These are phyloP conservation scores for Diaporthe capsici DNA, from an alignment of 2,329 filamentous ascomycete genomes.

Conservation along the genomic window DNA sequence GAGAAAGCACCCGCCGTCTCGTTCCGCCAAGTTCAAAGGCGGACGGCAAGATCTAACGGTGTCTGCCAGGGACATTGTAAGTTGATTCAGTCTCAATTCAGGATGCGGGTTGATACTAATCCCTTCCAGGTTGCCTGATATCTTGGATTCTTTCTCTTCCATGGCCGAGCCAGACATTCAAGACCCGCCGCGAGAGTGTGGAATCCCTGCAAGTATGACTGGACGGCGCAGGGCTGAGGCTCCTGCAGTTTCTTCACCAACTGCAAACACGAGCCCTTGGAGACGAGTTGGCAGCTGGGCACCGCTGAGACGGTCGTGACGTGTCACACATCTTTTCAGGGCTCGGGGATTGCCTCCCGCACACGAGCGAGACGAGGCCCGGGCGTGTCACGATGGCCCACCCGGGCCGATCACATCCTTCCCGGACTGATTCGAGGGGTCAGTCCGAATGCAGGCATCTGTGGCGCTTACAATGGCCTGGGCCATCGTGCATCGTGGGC, in stretches of 20 bases:
- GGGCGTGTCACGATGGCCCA: slow-evolving; percentile 84
- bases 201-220: slow-evolving; percentile 27
- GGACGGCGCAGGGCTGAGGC: slow-evolving; percentile 56
- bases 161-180: slow-evolving; percentile 67
- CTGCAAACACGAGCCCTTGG: slow-evolving; percentile 86
- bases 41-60: slow-evolving; percentile 82
- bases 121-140: slow-evolving; percentile 32
- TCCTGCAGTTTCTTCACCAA: slow-evolving; percentile 84
- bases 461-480: slow-evolving; percentile 53
- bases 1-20: not conserved
- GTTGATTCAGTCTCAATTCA: not conserved
- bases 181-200: slow-evolving; percentile 47
- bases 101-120: slow-evolving; percentile 9
- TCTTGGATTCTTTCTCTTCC: slow-evolving; percentile 64
- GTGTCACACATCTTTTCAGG: slow-evolving; percentile 80
- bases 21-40: slow-evolving; percentile 56
- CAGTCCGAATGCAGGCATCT: slow-evolving; percentile 72
- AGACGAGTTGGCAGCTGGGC: slow-evolving; percentile 76
- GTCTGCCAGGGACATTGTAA: slow-evolving; percentile 90
- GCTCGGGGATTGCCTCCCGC: slow-evolving; percentile 77
- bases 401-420: slow-evolving; percentile 82
- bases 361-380: slow-evolving; percentile 88
- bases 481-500: slow-evolving; percentile 62
- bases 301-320: slow-evolving; percentile 83
- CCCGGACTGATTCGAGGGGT: slow-evolving; percentile 81